A percentile compares a stretch with the other conserved stretches of the same genome.
Conservation (phyloP, 1,284 basidiomycete species). For the Earliella scabrosa region DNA sequence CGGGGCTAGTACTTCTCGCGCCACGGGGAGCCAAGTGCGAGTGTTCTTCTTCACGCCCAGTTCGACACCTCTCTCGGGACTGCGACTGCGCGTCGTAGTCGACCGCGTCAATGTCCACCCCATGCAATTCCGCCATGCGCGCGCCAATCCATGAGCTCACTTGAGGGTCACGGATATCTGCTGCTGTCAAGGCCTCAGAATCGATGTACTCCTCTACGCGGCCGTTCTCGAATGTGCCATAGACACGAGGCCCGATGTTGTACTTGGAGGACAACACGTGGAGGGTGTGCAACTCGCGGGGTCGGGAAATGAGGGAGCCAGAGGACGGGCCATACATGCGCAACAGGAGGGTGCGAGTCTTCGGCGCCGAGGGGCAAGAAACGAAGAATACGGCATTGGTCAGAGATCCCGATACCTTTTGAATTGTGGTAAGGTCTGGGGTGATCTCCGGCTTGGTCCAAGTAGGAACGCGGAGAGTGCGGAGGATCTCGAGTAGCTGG, state of each 20-base stretch:
- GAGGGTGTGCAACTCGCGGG: constrained; percentile 83
- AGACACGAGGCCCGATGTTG: constrained; percentile 88
- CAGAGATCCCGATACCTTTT: constrained; percentile 87
- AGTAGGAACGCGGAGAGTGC: constrained; percentile 54
- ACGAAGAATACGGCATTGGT: constrained; percentile 97
- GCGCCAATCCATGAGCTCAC: constrained; percentile 86
- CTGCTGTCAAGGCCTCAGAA: constrained; percentile 76
- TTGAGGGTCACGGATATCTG: constrained; percentile 75
- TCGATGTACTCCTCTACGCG: constrained; percentile 94
- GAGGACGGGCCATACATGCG: constrained; percentile 92
- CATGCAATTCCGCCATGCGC: constrained; percentile 92
- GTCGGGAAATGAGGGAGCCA: constrained; percentile 84
- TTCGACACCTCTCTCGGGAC: constrained; percentile 56
- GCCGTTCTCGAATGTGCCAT: constrained; percentile 93
- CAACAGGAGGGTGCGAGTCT: constrained; percentile 73
- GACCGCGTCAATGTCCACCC: constrained; percentile 80
- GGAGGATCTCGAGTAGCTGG: constrained; percentile 60
- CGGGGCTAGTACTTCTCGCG: constrained; percentile 66
- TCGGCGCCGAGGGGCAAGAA: constrained; percentile 59
- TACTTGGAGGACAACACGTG: constrained; percentile 88
- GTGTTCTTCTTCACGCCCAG: constrained; percentile 66
- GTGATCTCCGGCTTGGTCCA: constrained; percentile 57
- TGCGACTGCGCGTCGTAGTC: constrained; percentile 43
- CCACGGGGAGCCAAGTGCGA: constrained; percentile 62
- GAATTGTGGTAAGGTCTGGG: constrained; percentile 61